Base-by-base conservation (phyloP, 345 rosid species). In the Theobroma cacao region DNA sequence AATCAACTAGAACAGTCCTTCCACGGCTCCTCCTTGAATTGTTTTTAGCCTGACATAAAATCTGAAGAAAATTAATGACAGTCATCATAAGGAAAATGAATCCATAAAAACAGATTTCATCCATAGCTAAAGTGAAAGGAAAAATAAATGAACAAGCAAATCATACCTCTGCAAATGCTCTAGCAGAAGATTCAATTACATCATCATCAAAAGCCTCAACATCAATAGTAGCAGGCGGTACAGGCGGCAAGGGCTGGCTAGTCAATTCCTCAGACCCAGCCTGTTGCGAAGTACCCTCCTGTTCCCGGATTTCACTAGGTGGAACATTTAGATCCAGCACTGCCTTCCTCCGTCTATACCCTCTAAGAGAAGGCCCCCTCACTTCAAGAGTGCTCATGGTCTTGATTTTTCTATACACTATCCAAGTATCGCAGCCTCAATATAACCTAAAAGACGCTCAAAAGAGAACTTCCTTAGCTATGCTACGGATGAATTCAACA, bases 161-260 rank as follows among this genome's bases (percentile, higher is more conserved):
- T 7, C 80, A 85, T 76, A 96, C 98, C 82, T 85, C 89, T 12
- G 94, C 90, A 80, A 97, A 94, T 28, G 90, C 97, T 80, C 87
- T 84, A 3, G 98, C 89, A 36, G 98, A 88, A 43, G 90, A 87
- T 82, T 90, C 89, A 73, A 93, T 66, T 80, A 91, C 95, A 69
- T 90, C 98, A 64, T 96, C 98, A 79, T 96, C 97, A 77, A 92
- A 59, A 50, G 87, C 92, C 79, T 94, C 99, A 64, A 89, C 89
- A 81, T 87, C 94, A 81, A 91, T 90, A 10, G 91, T 61, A 48
- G 84, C 62, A 76, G 81, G 78, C 14, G 80, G 84, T 15, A 78
- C 67, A 10, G 76, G 45, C 59, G 43, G 85, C 75, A 79, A 79
- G 69, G 77, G 90, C 14, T 82, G 85, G 67, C 71, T 75, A 56